Evolutionary conservation across 306 rosid genomes (phyloP).

Genomic region (Corylus avellana): DNA sequence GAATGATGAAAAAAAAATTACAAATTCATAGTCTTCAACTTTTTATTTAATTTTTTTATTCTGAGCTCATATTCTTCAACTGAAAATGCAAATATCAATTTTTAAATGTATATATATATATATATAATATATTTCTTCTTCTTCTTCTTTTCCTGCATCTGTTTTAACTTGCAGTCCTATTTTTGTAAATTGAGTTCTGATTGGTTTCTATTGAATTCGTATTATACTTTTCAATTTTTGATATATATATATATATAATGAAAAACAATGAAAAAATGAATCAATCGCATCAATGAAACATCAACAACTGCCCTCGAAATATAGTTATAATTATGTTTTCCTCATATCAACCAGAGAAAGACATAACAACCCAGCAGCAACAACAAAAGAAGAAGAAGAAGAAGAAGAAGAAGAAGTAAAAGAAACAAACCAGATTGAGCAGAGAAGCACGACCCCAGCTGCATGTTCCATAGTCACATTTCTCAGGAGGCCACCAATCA

Average conservation of each 20-base stretch:
- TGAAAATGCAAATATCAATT: too few relatives aligned
- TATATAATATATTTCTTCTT: too few relatives aligned
- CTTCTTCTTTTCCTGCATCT: too few relatives aligned
- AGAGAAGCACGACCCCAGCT: slow-evolving; percentile 90
- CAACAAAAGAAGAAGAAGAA: not conserved
- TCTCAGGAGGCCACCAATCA: slow-evolving; percentile 99
- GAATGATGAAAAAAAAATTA: not conserved
- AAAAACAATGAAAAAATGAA: not conserved
- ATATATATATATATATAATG: not conserved
- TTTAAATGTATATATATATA: too few relatives aligned
- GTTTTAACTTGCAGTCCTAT: too few relatives aligned
- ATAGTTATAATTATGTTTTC: not conserved
- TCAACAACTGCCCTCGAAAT: not conserved
- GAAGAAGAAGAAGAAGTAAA: not conserved
- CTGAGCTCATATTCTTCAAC: too few relatives aligned
- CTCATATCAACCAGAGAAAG: not conserved
- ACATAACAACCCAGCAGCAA: not conserved
- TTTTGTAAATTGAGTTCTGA: too few relatives aligned
- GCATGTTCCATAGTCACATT: slow-evolving; percentile 87
- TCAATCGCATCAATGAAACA: not conserved
- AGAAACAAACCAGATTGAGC: slow-evolving; percentile 74
- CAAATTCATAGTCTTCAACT: too few relatives aligned
- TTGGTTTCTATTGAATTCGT: too few relatives aligned
- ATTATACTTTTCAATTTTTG: too few relatives aligned
- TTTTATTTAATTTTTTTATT: too few relatives aligned